These are phyloP conservation scores for Urostyla sp. DNA, from an alignment of 73 alveolate species.

Conservation along the genomic window DNA sequence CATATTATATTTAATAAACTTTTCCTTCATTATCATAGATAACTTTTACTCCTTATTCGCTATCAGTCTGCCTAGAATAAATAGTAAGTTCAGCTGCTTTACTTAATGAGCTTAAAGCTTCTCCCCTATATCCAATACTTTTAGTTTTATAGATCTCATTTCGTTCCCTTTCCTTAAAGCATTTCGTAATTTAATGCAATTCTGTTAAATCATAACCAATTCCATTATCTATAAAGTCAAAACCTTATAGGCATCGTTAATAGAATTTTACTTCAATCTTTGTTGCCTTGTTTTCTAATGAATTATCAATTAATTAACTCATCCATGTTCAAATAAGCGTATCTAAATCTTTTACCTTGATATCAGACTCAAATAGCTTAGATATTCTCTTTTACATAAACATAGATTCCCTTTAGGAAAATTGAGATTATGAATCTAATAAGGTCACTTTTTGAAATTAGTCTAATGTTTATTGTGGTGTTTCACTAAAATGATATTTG, in stretches of 20 bases:
- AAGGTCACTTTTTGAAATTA: too few relatives aligned
- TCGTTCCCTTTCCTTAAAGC: constrained; percentile 18
- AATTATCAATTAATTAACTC: constrained; percentile 20
- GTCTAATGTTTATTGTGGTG: too few relatives aligned
- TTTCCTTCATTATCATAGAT: not conserved
- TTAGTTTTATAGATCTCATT: constrained; percentile 46
- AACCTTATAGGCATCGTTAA: constrained; percentile 5
- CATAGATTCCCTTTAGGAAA: too few relatives aligned
- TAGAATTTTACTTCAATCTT: constrained; percentile 14
- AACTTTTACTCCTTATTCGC: not conserved
- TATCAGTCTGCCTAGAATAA: not conserved
- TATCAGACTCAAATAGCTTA: constrained; percentile 30
- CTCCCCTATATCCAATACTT: constrained; percentile 55
- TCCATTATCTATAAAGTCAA: constrained; percentile 47
- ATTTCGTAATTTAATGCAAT: constrained; percentile 24
- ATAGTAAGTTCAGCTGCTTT: constrained; percentile 21
- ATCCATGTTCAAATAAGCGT: constrained; percentile 30
- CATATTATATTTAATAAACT: not conserved
- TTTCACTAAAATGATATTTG: too few relatives aligned
- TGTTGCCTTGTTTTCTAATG: constrained; percentile 22
- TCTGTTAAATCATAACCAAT: constrained; percentile 19
- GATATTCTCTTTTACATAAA: not conserved
- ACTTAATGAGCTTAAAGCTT: constrained; percentile 23
- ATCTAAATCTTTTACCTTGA: constrained; percentile 17
- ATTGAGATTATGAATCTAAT: too few relatives aligned